Evolutionary conservation across 208 protist species (phyloP), one percentile per base, ranked within the genome.

Genomic region (Acanthamoeba comandoni): DNA sequence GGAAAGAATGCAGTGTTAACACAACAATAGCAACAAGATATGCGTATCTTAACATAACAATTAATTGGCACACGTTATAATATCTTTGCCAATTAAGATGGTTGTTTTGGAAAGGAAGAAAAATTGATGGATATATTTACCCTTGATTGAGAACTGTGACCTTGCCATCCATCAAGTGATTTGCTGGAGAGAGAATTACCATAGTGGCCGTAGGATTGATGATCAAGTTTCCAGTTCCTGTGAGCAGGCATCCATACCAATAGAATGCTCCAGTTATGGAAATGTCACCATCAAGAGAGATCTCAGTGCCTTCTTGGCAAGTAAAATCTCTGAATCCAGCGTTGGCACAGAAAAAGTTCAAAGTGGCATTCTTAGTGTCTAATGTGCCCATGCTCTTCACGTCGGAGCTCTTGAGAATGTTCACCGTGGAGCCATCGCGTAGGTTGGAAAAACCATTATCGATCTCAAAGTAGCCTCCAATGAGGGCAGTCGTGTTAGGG

Each of bases 261-360:
- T 67, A 86, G 53, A 86, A 86, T 31, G 53, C 67, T 53, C 77
- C 77, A 22, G 29, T 67, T 8, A 86, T 60, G 55, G 19, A n/a
- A 60, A 86, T 86, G 77, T 86, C 77, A 60, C 77, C 77, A 60
- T 86, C 77, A 22, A 86, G 77, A 0, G 77, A 69, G 77, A 86
- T 53, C 26, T 53, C 62, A 11, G 77, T 86, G 77, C 77, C 77
- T 9, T 48, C 55, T 31, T 69, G 57, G 1, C 62, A 60, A 15
- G 77, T 86, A 43, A 86, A 69, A 60, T 86, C 77, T 22, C 22
- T 15, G 55, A 86, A 86, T 31, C 19, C 35, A 31, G 77, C 62
- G 53, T 86, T 86, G 77, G 77, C 62, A 43, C 77, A 86, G 77
- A 51, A 86, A 60, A 86, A 86, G 55, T 86, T 86, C 57, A 86